phyloP scores from a whole-genome alignment of 2,329 filamentous ascomycete genomes.

The Penicillium sp. region DNA sequence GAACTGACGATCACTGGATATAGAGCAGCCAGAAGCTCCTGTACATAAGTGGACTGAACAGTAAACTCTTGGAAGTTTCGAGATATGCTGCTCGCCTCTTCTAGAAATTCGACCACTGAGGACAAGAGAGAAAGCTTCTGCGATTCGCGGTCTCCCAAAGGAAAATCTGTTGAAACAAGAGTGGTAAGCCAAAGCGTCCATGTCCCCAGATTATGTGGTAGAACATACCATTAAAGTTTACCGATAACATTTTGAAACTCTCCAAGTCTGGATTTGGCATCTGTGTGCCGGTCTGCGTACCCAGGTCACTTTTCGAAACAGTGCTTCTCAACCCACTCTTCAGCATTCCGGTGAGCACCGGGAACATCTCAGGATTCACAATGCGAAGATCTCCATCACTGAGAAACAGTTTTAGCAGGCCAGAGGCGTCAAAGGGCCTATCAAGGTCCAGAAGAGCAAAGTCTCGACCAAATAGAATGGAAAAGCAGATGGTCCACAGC shows the following conservation, averaged over 20 bases:
- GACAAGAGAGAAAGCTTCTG: conserved; percentile 59
- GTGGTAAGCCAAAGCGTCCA: not conserved
- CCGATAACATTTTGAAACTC: conserved; percentile 13
- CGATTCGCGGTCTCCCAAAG: conserved; percentile 3
- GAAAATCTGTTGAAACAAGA: conserved; percentile 2
- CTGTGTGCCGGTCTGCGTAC: not conserved
- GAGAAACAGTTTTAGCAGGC: conserved; percentile 70
- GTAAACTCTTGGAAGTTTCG: conserved; percentile 79
- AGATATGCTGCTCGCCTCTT: conserved; percentile 75
- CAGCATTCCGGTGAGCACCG: conserved; percentile 81
- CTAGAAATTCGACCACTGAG: conserved; percentile 74
- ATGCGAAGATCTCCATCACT: conserved; percentile 61
- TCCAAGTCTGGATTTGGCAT: not conserved
- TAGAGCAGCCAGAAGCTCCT: conserved; percentile 73
- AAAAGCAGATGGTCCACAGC: conserved; percentile 85
- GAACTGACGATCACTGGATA: conserved; percentile 88
- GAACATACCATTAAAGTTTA: conserved; percentile 14
- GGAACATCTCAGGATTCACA: conserved; percentile 72
- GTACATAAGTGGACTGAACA: conserved; percentile 74
- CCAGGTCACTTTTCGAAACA: conserved; percentile 55
- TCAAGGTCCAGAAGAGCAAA: conserved; percentile 72
- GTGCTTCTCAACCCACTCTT: conserved; percentile 74
- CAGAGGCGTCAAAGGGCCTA: conserved; percentile 70
- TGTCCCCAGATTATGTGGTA: not conserved
- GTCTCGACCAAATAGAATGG: conserved; percentile 82